phyloP scores from a whole-genome alignment of 305 asterid species.

The Solanum hybrid region DNA sequence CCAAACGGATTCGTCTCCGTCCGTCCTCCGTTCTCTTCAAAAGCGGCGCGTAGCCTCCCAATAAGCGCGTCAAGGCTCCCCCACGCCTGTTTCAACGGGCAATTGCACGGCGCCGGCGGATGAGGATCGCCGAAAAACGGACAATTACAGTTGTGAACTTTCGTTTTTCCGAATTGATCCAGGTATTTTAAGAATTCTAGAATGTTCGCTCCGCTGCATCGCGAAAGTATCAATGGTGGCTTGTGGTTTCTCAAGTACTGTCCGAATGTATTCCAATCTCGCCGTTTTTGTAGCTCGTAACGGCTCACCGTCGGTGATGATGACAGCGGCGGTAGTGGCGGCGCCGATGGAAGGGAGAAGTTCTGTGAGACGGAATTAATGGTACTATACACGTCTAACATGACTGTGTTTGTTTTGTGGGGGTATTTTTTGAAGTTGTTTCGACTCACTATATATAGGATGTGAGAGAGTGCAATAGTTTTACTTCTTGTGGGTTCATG shows the following conservation, averaged over 20 bases:
- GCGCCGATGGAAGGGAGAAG: neutral
- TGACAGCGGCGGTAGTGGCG: neutral
- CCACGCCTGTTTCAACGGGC: conserved; percentile 79
- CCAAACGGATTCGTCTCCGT: conserved; percentile 67
- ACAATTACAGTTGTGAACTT: conserved; percentile 61
- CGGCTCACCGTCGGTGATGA: conserved; percentile 34
- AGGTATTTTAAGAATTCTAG: conserved; percentile 59
- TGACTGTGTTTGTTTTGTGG: neutral
- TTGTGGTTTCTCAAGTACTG: conserved; percentile 62
- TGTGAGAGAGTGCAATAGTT: neutral
- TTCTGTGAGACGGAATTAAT: neutral
- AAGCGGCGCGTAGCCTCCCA: conserved; percentile 70
- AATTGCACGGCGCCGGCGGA: conserved; percentile 62
- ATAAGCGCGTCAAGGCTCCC: conserved; percentile 84
- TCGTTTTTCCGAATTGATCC: conserved; percentile 79
- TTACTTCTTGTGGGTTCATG: neutral
- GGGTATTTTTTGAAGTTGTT: neutral
- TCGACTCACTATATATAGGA: neutral
- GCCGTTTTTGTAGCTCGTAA: conserved; percentile 73
- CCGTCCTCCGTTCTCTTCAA: conserved; percentile 68
- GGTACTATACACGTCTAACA: neutral
- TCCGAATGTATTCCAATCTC: conserved; percentile 88
- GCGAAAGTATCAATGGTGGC: conserved; percentile 44
- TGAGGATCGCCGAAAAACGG: conserved; percentile 65
- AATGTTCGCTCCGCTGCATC: conserved; percentile 56